A percentile compares a stretch with the other conserved stretches of the same genome.
phyloP scores from a whole-genome alignment of 768 basidiomycete genomes.

The Lepiota subincarnata region DNA sequence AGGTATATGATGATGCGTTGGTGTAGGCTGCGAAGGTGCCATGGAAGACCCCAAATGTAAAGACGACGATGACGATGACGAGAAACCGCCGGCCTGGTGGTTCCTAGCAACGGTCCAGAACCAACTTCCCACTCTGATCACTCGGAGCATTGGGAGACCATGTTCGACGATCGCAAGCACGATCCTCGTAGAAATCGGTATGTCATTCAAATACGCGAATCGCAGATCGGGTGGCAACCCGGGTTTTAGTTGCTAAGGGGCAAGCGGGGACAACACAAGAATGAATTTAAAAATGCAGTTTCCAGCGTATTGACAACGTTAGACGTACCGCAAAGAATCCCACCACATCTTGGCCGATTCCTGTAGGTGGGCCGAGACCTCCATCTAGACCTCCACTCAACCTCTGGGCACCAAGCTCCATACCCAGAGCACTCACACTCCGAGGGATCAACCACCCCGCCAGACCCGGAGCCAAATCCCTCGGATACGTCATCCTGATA shows the following conservation, averaged over 20 bases:
- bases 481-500: slow-evolving; percentile 59
- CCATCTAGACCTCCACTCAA: slow-evolving; percentile 39
- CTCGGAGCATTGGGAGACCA: slow-evolving; percentile 58
- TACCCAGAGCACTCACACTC: slow-evolving; percentile 41
- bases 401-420: slow-evolving; percentile 33
- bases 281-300: no score
- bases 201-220: slow-evolving; percentile 54
- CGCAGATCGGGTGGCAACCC: slow-evolving; percentile 51
- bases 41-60: background rate
- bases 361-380: slow-evolving; percentile 29
- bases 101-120: slow-evolving; percentile 48
- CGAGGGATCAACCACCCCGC: slow-evolving; percentile 68
- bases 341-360: slow-evolving; percentile 2
- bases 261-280: background rate
- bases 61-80: background rate
- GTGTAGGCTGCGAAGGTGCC: background rate
- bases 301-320: background rate
- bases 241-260: slow-evolving; percentile 51
- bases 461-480: slow-evolving; percentile 56
- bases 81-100: slow-evolving; percentile 11
- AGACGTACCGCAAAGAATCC: slow-evolving; percentile 6
- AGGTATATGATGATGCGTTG: slow-evolving; percentile 6
- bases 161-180: slow-evolving; percentile 41
- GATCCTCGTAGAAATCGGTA: slow-evolving; percentile 35
- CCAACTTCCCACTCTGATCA: slow-evolving; percentile 48